Evolutionary conservation across 768 basidiomycete species (phyloP).

Genomic region (Mycena rosella): DNA sequence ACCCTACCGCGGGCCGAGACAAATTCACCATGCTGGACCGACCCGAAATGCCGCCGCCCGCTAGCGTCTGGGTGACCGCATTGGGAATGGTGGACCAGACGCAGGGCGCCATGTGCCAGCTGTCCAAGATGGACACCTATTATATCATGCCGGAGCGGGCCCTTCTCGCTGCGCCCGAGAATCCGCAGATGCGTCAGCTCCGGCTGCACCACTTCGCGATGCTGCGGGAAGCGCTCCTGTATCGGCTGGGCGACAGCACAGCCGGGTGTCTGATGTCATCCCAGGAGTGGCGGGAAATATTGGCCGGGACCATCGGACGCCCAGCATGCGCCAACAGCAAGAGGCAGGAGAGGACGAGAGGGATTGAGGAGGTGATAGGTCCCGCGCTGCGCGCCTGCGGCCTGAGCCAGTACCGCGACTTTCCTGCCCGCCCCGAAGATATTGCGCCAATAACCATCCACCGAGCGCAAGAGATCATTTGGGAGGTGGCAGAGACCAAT

Average conservation of each 20-base stretch:
- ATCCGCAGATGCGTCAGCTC: neutral
- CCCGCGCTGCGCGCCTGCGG: neutral
- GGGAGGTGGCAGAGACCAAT: constrained; percentile 7
- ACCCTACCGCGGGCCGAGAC: too few species aligned
- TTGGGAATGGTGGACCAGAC: too few species aligned
- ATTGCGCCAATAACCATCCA: neutral
- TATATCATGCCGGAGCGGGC: constrained; percentile 6
- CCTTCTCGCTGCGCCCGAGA: neutral
- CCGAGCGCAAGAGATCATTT: neutral
- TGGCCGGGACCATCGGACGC: neutral
- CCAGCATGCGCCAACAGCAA: neutral
- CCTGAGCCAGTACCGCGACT: neutral
- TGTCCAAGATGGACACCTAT: neutral
- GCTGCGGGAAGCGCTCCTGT: neutral
- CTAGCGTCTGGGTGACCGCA: too few species aligned
- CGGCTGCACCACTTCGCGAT: neutral
- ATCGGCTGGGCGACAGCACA: neutral
- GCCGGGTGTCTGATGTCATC: neutral
- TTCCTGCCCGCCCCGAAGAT: neutral
- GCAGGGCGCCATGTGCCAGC: too few species aligned
- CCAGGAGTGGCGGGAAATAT: neutral
- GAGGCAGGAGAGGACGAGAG: neutral
- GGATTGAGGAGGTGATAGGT: neutral
- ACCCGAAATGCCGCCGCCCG: too few species aligned
- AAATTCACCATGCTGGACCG: too few species aligned